A percentile compares a stretch with the other conserved stretches of the same genome.
phyloP scores from a whole-genome alignment of 2,329 filamentous ascomycete genomes.

The Penicillium fuscoglaucum region DNA sequence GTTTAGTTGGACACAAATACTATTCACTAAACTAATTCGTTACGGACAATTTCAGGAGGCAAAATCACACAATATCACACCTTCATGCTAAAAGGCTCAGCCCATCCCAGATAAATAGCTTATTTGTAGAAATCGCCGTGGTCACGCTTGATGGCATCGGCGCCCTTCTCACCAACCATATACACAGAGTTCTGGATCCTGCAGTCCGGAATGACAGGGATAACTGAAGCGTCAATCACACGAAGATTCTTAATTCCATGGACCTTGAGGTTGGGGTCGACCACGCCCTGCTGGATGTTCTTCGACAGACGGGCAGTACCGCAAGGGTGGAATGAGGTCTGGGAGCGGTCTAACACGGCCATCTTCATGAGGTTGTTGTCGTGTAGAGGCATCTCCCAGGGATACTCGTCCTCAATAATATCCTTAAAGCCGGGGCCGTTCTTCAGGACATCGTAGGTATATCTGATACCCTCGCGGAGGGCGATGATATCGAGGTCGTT shows the following conservation, averaged over 20 bases:
- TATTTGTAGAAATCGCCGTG: not conserved
- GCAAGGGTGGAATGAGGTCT: conserved; percentile 56
- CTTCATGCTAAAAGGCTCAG: not conserved
- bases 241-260: conserved; percentile 56
- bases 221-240: conserved; percentile 57
- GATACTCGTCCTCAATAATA: conserved; percentile 49
- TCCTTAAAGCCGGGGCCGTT: conserved; percentile 58
- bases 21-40: no score
- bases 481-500: conserved; percentile 57
- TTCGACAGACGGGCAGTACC: conserved; percentile 57
- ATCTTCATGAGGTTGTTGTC: conserved; percentile 59
- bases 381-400: conserved; percentile 60
- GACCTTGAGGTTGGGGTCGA: conserved; percentile 54
- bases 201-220: conserved; percentile 57
- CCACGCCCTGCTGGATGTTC: conserved; percentile 54
- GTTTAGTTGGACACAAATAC: no score
- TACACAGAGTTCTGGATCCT: conserved; percentile 63
- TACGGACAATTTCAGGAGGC: no score
- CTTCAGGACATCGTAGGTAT: conserved; percentile 56
- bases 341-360: conserved; percentile 58
- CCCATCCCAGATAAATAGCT: not conserved
- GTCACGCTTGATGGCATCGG: conserved; percentile 10
- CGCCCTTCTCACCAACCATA: conserved; percentile 56
- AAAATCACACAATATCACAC: not conserved
- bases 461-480: conserved; percentile 59